Conservation (phyloP, 352 stramenopile genomes). For the Globisporangium cylindrosporum region DNA sequence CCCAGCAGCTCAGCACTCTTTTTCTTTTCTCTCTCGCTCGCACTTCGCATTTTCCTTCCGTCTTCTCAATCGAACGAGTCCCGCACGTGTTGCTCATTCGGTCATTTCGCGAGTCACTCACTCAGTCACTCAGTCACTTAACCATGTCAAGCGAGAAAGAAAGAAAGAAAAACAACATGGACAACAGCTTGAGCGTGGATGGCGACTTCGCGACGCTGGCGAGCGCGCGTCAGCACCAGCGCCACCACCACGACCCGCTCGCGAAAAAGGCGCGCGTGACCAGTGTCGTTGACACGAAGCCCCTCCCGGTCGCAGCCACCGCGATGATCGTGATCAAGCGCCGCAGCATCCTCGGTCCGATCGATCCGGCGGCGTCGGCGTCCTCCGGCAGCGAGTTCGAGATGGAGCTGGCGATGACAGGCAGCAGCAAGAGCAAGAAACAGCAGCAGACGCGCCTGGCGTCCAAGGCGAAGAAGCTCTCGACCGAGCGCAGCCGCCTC, state of each 20-base stretch:
- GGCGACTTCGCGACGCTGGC: neutral
- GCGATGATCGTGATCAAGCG: neutral
- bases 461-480: slow-evolving; percentile 18
- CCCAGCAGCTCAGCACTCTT: no score
- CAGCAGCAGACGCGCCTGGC: slow-evolving; percentile 5
- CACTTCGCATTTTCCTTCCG: neutral
- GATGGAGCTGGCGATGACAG: neutral
- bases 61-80: neutral
- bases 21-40: no score
- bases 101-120: neutral
- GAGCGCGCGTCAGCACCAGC: neutral
- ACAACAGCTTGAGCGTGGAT: neutral
- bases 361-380: neutral
- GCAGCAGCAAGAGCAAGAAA: slow-evolving; percentile 1
- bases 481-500: slow-evolving; percentile 22
- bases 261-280: neutral
- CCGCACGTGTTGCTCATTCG: neutral
- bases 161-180: neutral
- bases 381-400: slow-evolving; percentile 2
- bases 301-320: neutral
- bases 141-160: neutral
- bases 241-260: neutral
- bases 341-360: neutral
- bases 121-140: neutral
- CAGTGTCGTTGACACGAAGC: neutral